A percentile compares a stretch with the other conserved stretches of the same genome.
phyloP scores from a whole-genome alignment of 1,139 yeast species.

The Saccharomyces hybrid region DNA sequence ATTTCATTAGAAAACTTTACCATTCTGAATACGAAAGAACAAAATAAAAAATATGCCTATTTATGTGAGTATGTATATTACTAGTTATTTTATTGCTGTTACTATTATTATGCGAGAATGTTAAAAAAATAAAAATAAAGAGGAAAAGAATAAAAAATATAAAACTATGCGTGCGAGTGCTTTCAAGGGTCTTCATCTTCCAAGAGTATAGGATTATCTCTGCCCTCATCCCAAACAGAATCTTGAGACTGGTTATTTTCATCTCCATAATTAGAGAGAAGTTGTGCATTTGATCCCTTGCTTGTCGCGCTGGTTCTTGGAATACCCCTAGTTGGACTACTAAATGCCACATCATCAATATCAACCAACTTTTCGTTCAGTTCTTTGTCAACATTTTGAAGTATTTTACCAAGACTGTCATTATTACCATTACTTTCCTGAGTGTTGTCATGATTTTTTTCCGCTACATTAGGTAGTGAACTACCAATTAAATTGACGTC shows the following conservation, averaged over 20 bases:
- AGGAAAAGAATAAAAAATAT: background rate
- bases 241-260: background rate
- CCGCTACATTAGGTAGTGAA: constrained; percentile 12
- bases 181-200: background rate
- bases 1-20: background rate
- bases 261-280: background rate
- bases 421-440: constrained; percentile 7
- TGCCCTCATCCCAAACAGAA: background rate
- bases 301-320: background rate
- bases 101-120: background rate
- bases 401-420: constrained; percentile 4
- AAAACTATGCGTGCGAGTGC: background rate
- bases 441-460: constrained; percentile 16
- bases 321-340: background rate
- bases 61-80: constrained; percentile 1
- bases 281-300: background rate
- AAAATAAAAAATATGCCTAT: background rate
- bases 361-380: constrained; percentile 7
- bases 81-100: background rate
- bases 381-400: constrained; percentile 9
- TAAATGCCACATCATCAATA: background rate
- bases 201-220: background rate
- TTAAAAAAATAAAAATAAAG: background rate
- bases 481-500: background rate
- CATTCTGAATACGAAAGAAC: background rate